Evolutionary conservation across 2,329 filamentous ascomycete species (phyloP).

Genomic region (Colletotrichum magnum): DNA sequence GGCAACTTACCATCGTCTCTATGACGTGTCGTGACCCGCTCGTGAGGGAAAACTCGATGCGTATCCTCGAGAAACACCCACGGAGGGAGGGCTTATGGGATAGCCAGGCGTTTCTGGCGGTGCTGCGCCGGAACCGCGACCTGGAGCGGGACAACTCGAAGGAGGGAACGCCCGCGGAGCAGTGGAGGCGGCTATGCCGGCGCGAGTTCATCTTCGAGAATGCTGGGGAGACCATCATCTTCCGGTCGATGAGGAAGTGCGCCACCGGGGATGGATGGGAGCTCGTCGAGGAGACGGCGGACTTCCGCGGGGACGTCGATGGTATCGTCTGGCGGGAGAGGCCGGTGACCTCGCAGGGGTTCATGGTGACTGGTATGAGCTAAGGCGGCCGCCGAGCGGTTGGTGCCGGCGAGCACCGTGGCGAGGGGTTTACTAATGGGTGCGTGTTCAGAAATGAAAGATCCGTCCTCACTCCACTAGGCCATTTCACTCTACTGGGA

Average conservation of each 20-base stretch:
- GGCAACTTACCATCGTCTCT: slow-evolving; percentile 58
- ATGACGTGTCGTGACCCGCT: slow-evolving; percentile 57
- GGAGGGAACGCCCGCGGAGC: slow-evolving; percentile 52
- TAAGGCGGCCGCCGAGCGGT: slow-evolving; percentile 27
- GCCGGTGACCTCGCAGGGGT: slow-evolving; percentile 52
- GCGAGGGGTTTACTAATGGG: not conserved
- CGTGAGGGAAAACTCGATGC: slow-evolving; percentile 56
- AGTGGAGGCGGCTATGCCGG: slow-evolving; percentile 57
- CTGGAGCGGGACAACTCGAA: slow-evolving; percentile 50
- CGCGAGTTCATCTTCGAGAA: slow-evolving; percentile 59
- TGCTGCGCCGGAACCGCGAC: slow-evolving; percentile 54
- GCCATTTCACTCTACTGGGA: not conserved
- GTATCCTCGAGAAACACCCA: slow-evolving; percentile 57
- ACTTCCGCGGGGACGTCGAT: slow-evolving; percentile 48
- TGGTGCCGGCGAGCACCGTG: not conserved
- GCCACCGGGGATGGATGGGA: slow-evolving; percentile 51
- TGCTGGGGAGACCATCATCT: slow-evolving; percentile 48
- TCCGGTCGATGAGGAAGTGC: slow-evolving; percentile 53
- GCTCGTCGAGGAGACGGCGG: slow-evolving; percentile 55
- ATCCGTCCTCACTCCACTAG: slow-evolving; percentile 2
- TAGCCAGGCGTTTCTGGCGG: slow-evolving; percentile 56
- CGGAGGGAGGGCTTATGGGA: slow-evolving; percentile 61
- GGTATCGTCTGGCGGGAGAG: slow-evolving; percentile 52
- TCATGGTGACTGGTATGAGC: slow-evolving; percentile 47
- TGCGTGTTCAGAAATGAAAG: not conserved